Conservation (phyloP, 2,329 filamentous ascomycete genomes). For the Rhynchosporium agropyri region DNA sequence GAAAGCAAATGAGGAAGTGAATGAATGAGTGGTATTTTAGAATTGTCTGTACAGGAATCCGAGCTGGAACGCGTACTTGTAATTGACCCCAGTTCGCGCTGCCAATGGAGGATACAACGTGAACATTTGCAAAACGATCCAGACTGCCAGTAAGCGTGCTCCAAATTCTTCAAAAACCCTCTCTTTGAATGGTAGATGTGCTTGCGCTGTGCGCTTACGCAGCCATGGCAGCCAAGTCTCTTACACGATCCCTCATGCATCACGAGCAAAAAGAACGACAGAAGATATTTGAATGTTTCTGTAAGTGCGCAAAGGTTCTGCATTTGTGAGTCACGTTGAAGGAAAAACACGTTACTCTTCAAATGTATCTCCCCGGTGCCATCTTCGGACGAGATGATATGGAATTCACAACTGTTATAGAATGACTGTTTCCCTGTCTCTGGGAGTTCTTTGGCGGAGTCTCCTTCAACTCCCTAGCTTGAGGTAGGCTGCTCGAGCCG, state of each 20-base stretch:
- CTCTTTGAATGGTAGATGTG: not conserved
- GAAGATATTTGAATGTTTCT: constrained; percentile 20
- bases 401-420: not conserved
- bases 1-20: not conserved
- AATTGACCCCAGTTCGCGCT: constrained; percentile 11
- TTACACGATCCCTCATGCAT: constrained; percentile 37
- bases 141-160: not conserved
- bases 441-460: not conserved
- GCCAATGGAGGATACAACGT: constrained; percentile 23
- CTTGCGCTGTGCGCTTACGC: constrained; percentile 29
- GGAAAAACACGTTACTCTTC: constrained; percentile 1
- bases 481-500: not conserved
- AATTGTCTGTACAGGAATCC: not conserved
- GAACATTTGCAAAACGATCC: constrained; percentile 20
- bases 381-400: not conserved
- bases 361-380: not conserved
- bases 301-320: constrained; percentile 28
- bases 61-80: not conserved
- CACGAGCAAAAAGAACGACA: constrained; percentile 28
- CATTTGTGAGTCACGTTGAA: constrained; percentile 17
- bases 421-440: not conserved
- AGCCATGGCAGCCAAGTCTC: constrained; percentile 41
- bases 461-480: not conserved
- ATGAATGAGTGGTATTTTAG: no score
- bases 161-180: not conserved